A percentile compares a stretch with the other conserved stretches of the same genome.
Evolutionary conservation across 352 stramenopile genomes (phyloP).

Genomic region (Pythium coloratum): DNA sequence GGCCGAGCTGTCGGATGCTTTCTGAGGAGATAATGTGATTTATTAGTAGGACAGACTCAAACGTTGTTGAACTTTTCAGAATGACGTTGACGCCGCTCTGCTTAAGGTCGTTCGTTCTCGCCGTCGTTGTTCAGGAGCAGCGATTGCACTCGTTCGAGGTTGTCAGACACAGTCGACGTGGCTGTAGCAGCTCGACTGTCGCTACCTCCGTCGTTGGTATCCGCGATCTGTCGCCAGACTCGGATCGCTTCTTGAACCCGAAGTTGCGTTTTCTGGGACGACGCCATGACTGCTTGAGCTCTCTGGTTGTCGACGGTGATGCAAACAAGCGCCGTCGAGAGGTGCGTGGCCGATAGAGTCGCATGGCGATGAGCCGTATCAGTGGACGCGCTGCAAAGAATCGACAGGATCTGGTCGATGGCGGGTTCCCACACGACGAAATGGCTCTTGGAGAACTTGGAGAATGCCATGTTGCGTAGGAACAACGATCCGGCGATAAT

Average conservation of each 20-base stretch:
- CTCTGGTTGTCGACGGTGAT: constrained; percentile 72
- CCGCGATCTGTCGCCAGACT: background rate
- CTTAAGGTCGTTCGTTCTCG: background rate
- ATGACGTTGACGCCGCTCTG: background rate
- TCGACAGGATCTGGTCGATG: constrained; percentile 38
- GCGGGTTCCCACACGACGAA: constrained; percentile 58
- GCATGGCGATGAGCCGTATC: background rate
- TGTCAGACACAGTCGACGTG: background rate
- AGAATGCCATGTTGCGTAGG: constrained; percentile 61
- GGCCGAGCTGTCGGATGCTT: constrained; percentile 31
- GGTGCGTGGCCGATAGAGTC: constrained; percentile 9
- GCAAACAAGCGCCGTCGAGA: constrained; percentile 50
- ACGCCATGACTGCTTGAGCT: constrained; percentile 40
- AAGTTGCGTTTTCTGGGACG: constrained; percentile 2
- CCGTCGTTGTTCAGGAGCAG: background rate
- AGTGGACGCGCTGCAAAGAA: background rate
- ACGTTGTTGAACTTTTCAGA: background rate
- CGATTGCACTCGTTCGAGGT: constrained; percentile 5
- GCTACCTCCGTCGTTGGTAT: no score
- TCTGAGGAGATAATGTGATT: background rate
- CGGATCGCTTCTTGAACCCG: constrained; percentile 3
- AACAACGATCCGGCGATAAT: constrained; percentile 41
- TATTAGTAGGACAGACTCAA: background rate
- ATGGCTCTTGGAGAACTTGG: constrained; percentile 51
- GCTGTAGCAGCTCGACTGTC: background rate